Evolutionary conservation across 108 stramenopile species (phyloP).

Genomic region (Conticribra guillardii): DNA sequence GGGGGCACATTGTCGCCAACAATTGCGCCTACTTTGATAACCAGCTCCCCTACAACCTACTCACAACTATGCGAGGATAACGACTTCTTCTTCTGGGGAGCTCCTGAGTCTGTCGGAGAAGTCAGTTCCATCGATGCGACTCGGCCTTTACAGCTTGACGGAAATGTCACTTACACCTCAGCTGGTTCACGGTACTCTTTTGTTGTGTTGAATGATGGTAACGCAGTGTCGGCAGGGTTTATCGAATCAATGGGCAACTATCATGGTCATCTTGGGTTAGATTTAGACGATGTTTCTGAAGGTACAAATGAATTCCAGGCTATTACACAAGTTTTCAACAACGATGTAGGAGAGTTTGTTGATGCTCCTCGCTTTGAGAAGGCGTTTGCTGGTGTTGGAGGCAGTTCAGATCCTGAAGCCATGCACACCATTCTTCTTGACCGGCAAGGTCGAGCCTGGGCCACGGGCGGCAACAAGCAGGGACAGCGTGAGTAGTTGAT

Average conservation of each 20-base stretch:
- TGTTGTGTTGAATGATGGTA: slow-evolving; percentile 25
- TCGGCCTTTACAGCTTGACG: slow-evolving; percentile 19
- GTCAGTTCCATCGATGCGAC: slow-evolving; percentile 10
- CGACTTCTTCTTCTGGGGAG: slow-evolving; percentile 45
- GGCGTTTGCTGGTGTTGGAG: slow-evolving; percentile 31
- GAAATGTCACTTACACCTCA: slow-evolving; percentile 6
- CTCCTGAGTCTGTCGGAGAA: slow-evolving; percentile 30
- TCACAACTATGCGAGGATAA: slow-evolving; percentile 6
- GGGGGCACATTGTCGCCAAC: slow-evolving; percentile 14
- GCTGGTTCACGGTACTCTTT: slow-evolving; percentile 38
- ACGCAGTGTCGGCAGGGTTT: slow-evolving; percentile 29
- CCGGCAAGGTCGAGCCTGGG: slow-evolving; percentile 24
- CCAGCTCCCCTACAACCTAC: not conserved
- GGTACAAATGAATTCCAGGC: slow-evolving; percentile 31
- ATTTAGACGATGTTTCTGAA: slow-evolving; percentile 5
- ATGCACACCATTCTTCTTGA: slow-evolving; percentile 42
- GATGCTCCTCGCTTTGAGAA: slow-evolving; percentile 30
- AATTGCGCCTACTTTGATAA: not conserved
- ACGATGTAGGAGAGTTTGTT: not conserved
- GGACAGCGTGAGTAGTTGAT: no score
- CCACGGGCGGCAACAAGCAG: slow-evolving; percentile 25
- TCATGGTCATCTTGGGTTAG: slow-evolving; percentile 39
- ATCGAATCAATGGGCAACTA: slow-evolving; percentile 28
- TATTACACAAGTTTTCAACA: slow-evolving; percentile 18
- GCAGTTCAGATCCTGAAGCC: slow-evolving; percentile 13